A percentile compares a stretch with the other conserved stretches of the same genome.
These are phyloP conservation scores for Fraxinus sp. DNA, from an alignment of 305 asterid species.

Conservation along the genomic window DNA sequence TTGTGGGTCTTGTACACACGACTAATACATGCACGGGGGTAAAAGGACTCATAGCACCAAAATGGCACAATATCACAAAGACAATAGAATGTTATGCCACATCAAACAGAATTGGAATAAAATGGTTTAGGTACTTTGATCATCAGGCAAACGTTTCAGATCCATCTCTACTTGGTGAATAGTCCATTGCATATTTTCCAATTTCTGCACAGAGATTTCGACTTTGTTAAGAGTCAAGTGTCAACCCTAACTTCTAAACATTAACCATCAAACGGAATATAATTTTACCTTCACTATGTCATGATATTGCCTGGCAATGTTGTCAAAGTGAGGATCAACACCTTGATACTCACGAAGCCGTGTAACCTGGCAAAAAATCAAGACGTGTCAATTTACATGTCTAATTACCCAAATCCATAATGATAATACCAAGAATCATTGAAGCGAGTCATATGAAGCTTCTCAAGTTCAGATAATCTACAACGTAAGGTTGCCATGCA, in stretches of 20 bases:
- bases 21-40: not conserved
- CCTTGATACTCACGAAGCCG: constrained; percentile 96
- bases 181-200: constrained; percentile 95
- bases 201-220: constrained; percentile 53
- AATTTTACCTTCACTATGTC: constrained; percentile 9
- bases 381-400: not conserved
- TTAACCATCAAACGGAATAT: not conserved
- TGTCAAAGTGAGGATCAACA: constrained; percentile 41
- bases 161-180: constrained; percentile 97
- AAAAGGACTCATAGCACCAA: not conserved
- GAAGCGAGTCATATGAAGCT: constrained; percentile 15
- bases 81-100: not conserved
- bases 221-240: not conserved
- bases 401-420: constrained; percentile 1
- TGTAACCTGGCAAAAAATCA: constrained; percentile 46
- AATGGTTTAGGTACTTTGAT: constrained; percentile 38
- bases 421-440: not conserved
- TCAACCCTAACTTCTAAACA: constrained; percentile 1
- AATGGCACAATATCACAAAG: not conserved
- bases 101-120: not conserved
- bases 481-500: not conserved
- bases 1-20: not conserved
- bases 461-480: constrained; percentile 1
- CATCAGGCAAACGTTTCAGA: constrained; percentile 76
- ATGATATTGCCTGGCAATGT: constrained; percentile 4